Conservation (phyloP, 768 basidiomycete species). For the Stropharia rugosoannulata region DNA sequence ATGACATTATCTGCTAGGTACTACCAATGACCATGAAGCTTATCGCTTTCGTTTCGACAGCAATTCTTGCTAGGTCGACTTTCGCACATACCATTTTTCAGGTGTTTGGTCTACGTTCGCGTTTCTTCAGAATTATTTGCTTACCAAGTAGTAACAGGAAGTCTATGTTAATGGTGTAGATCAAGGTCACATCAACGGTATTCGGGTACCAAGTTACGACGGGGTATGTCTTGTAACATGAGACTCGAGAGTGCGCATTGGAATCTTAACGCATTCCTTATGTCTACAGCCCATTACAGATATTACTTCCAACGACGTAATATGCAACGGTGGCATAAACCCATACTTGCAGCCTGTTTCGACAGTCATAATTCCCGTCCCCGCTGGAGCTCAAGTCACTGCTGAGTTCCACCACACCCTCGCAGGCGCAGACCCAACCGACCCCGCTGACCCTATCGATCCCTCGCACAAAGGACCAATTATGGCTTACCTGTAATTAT, state of each 20-base stretch:
- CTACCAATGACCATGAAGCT: slow-evolving; percentile 23
- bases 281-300: slow-evolving; percentile 49
- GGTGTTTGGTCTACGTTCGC: slow-evolving; percentile 19
- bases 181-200: slow-evolving; percentile 41
- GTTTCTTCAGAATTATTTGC: not conserved
- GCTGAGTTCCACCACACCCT: slow-evolving; percentile 54
- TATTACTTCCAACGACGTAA: slow-evolving; percentile 52
- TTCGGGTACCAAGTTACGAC: slow-evolving; percentile 44
- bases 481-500: slow-evolving; percentile 46
- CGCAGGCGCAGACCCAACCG: slow-evolving; percentile 36
- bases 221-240: slow-evolving; percentile 26
- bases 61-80: slow-evolving; percentile 30
- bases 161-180: slow-evolving; percentile 51
- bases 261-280: not conserved
- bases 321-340: slow-evolving; percentile 62
- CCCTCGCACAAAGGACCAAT: slow-evolving; percentile 53
- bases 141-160: slow-evolving; percentile 27
- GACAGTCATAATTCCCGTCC: slow-evolving; percentile 41
- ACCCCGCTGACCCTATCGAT: slow-evolving; percentile 48
- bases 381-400: slow-evolving; percentile 52
- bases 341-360: slow-evolving; percentile 50
- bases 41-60: slow-evolving; percentile 19
- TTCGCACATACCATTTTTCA: slow-evolving; percentile 56
- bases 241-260: not conserved
- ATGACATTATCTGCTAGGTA: not conserved